Evolutionary conservation across 2,329 filamentous ascomycete species (phyloP).

Genomic region (Berkeleyomyces basicola): DNA sequence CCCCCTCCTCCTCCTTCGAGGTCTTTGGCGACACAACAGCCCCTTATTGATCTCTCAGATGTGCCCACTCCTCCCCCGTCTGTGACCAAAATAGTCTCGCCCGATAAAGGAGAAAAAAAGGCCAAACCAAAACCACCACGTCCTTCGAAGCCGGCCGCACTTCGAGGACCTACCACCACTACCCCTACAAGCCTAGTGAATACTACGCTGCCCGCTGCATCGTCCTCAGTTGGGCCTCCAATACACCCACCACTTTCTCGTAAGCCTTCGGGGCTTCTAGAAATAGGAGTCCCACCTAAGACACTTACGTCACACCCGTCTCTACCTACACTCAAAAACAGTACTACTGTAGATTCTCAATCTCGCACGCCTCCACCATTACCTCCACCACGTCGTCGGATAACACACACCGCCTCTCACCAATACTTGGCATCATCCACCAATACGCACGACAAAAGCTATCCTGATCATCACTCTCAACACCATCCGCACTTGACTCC

Average conservation of each 20-base stretch:
- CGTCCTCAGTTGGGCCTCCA: not conserved
- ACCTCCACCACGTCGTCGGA: slow-evolving; percentile 21
- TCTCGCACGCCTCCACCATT: slow-evolving; percentile 22
- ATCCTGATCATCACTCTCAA: not conserved
- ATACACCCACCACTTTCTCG: not conserved
- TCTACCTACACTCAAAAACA: not conserved
- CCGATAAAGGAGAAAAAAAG: slow-evolving; percentile 16
- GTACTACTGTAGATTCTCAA: slow-evolving; percentile 13
- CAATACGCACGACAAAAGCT: not conserved
- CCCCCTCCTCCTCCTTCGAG: slow-evolving; percentile 5
- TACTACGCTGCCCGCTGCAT: not conserved
- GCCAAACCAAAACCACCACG: slow-evolving; percentile 31
- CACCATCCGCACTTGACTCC: slow-evolving; percentile 29
- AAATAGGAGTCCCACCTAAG: not conserved
- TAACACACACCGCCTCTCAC: slow-evolving; percentile 12
- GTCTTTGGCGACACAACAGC: not conserved
- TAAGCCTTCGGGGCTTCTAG: not conserved
- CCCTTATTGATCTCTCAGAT: not conserved
- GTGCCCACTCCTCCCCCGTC: not conserved
- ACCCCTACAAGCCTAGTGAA: not conserved
- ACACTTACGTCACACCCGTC: not conserved
- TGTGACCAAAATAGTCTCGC: not conserved
- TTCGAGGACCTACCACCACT: slow-evolving; percentile 26
- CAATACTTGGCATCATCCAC: slow-evolving; percentile 10
- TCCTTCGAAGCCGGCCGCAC: slow-evolving; percentile 39